Conservation (phyloP, 805 yeast species). For the Ogataea sp. region DNA sequence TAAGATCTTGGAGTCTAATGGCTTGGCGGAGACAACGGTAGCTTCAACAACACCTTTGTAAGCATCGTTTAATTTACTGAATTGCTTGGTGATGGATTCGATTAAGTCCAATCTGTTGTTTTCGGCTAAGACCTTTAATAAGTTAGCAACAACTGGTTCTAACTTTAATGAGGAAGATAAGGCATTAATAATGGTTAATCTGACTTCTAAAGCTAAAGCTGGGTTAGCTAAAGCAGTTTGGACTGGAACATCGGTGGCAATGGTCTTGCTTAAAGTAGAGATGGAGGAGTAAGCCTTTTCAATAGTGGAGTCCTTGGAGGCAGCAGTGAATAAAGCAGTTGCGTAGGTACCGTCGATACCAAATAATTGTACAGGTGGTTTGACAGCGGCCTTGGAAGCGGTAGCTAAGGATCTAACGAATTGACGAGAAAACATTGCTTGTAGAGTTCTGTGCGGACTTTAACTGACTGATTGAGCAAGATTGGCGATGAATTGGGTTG, state of each 20-base stretch:
- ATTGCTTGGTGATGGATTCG: slow-evolving; percentile 58
- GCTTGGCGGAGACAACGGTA: slow-evolving; percentile 77
- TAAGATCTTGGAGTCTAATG: slow-evolving; percentile 75
- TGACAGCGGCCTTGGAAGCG: slow-evolving; percentile 41
- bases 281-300: slow-evolving; percentile 63
- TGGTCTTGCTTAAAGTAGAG: slow-evolving; percentile 42
- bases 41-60: slow-evolving; percentile 91
- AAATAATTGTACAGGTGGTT: slow-evolving; percentile 88
- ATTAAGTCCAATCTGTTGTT: slow-evolving; percentile 86
- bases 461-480: not conserved
- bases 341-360: slow-evolving; percentile 98
- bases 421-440: slow-evolving; percentile 53
- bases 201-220: slow-evolving; percentile 67
- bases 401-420: slow-evolving; percentile 69
- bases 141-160: slow-evolving; percentile 70
- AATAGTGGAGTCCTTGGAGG: slow-evolving; percentile 72
- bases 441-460: not conserved
- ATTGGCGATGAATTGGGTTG: too few species aligned
- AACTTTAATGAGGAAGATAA: slow-evolving; percentile 40
- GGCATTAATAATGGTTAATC: slow-evolving; percentile 60
- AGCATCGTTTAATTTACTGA: slow-evolving; percentile 74
- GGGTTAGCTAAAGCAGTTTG: slow-evolving; percentile 67
- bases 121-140: slow-evolving; percentile 80
- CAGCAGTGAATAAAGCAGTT: slow-evolving; percentile 86
- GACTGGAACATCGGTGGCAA: slow-evolving; percentile 59